Evolutionary conservation across 305 asterid species (phyloP).

Genomic region (Fraxinus xanthoxyloides): DNA sequence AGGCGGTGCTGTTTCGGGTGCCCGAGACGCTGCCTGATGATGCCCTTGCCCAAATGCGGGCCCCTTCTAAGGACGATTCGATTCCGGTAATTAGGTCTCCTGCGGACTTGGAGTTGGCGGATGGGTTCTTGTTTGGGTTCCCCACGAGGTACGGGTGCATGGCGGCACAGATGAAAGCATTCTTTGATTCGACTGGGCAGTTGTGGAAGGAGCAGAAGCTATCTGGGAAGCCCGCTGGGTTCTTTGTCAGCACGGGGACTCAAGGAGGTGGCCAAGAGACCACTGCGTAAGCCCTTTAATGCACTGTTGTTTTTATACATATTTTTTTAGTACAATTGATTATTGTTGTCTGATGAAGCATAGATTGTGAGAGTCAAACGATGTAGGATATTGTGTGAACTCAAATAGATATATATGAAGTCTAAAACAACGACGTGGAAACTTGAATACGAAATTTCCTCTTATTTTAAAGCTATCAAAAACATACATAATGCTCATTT

Average conservation of each 20-base stretch:
- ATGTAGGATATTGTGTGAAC: not conserved
- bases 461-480: not conserved
- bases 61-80: conserved; percentile 65
- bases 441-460: not conserved
- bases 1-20: conserved; percentile 63
- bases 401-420: not conserved
- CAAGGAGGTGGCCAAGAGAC: conserved; percentile 97
- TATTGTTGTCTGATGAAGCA: not conserved
- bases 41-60: conserved; percentile 61
- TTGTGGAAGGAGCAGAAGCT: conserved; percentile 80
- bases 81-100: conserved; percentile 57
- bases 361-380: not conserved
- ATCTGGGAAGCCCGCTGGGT: conserved; percentile 82
- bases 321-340: conserved; percentile 13
- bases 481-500: not conserved
- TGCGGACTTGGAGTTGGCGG: conserved; percentile 50
- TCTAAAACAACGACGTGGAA: not conserved
- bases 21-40: conserved; percentile 74
- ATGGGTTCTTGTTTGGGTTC: conserved; percentile 77
- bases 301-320: not conserved
- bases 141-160: conserved; percentile 82
- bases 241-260: conserved; percentile 84
- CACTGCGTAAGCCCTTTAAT: conserved; percentile 60
- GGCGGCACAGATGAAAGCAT: conserved; percentile 93
- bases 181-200: conserved; percentile 74